Evolutionary conservation across 2,329 filamentous ascomycete species (phyloP).

Genomic region (Fusarium sp.): DNA sequence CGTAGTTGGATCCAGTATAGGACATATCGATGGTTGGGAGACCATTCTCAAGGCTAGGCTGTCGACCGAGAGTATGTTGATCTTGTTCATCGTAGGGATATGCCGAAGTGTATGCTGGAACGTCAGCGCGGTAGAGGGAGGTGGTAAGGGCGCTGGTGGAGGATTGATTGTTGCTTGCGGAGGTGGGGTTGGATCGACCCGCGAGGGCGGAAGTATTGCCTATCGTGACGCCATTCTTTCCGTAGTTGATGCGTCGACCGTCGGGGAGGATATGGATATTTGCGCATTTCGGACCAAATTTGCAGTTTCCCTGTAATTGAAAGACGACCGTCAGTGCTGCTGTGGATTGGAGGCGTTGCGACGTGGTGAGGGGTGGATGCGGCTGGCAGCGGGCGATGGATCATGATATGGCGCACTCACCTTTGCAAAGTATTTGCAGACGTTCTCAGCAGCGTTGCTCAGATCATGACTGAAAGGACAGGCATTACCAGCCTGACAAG

Average conservation of each 20-base stretch:
- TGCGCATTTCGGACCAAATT: constrained; percentile 97
- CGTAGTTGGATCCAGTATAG: constrained; percentile 72
- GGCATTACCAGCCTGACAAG: constrained; percentile 93
- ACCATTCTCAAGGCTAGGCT: constrained; percentile 64
- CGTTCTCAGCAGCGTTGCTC: constrained; percentile 82
- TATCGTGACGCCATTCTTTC: constrained; percentile 74
- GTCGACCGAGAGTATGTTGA: constrained; percentile 58
- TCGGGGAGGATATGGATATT: constrained; percentile 96
- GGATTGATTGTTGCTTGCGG: constrained; percentile 62
- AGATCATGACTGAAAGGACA: constrained; percentile 97
- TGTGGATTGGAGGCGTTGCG: constrained; percentile 13
- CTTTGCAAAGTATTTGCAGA: constrained; percentile 99
- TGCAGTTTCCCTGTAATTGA: constrained; percentile 85
- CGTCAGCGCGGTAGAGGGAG: constrained; percentile 59
- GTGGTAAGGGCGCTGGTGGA: constrained; percentile 75
- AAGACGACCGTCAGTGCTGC: constrained; percentile 31
- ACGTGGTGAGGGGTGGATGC: constrained; percentile 15
- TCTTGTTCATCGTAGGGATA: constrained; percentile 56
- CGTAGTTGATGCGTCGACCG: constrained; percentile 88
- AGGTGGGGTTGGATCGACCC: constrained; percentile 68
- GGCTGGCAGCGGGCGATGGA: constrained; percentile 21
- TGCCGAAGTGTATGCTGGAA: constrained; percentile 51
- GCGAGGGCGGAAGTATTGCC: constrained; percentile 68
- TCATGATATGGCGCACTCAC: constrained; percentile 60
- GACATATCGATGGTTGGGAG: constrained; percentile 70